Evolutionary conservation across 352 stramenopile species (phyloP).

Genomic region (Aphanomyces euteiches): DNA sequence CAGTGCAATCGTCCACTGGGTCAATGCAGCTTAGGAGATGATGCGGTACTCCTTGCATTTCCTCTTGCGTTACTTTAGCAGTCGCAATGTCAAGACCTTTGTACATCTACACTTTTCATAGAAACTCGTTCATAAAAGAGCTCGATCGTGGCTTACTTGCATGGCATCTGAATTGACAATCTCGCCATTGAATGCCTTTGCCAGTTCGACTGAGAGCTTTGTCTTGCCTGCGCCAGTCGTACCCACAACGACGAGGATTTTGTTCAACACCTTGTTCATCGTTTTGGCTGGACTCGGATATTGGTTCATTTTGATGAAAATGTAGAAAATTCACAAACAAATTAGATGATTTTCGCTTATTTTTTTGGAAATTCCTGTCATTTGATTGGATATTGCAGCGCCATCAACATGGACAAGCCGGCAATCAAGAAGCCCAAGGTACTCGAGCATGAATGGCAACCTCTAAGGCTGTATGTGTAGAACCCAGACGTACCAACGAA

Average conservation of each 20-base stretch:
- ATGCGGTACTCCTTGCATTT: slow-evolving; percentile 86
- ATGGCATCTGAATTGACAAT: slow-evolving; percentile 91
- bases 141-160: slow-evolving; percentile 46
- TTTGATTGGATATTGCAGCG: slow-evolving; percentile 13
- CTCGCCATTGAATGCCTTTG: slow-evolving; percentile 82
- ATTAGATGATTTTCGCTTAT: background rate
- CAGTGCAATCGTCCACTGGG: slow-evolving; percentile 64
- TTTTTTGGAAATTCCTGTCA: background rate
- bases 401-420: slow-evolving; percentile 16
- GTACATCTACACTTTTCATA: slow-evolving; percentile 61
- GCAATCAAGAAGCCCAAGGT: slow-evolving; percentile 24
- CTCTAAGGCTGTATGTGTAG: background rate
- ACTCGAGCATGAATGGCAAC: background rate
- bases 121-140: background rate
- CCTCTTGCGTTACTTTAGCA: slow-evolving; percentile 80
- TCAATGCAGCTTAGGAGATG: slow-evolving; percentile 86
- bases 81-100: slow-evolving; percentile 84
- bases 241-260: slow-evolving; percentile 85
- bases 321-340: background rate
- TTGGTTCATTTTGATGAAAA: slow-evolving; percentile 13
- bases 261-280: slow-evolving; percentile 46
- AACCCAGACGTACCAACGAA: slow-evolving; percentile 21
- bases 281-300: background rate
- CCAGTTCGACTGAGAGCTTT: slow-evolving; percentile 89
- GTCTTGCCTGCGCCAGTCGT: slow-evolving; percentile 91